Conservation (phyloP, 176 grass and related monocot species). For the Lolium rigidum region DNA sequence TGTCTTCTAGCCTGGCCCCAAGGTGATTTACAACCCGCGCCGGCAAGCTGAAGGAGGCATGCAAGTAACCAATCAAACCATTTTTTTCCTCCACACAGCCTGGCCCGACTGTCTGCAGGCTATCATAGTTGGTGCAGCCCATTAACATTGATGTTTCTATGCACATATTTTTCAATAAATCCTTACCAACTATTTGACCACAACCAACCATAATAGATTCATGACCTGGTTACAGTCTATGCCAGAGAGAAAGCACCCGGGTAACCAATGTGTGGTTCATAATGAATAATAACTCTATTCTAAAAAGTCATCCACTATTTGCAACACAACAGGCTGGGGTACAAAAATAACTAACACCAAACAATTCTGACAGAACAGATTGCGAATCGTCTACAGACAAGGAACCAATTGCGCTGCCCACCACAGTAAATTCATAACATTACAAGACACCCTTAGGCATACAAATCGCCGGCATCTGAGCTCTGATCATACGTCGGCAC, state of each 20-base stretch:
- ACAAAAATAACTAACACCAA: constrained; percentile 31
- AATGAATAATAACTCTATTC: not conserved
- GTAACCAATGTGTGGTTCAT: not conserved
- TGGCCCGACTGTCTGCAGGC: too few species aligned
- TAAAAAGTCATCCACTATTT: constrained; percentile 4
- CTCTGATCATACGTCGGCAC: constrained; percentile 31
- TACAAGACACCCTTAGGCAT: constrained; percentile 15
- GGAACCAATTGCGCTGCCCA: constrained; percentile 11
- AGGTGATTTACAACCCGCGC: too few species aligned
- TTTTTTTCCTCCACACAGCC: too few species aligned
- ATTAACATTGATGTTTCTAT: too few species aligned
- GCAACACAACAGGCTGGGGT: constrained; percentile 18
- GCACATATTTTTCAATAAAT: too few species aligned
- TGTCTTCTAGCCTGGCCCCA: too few species aligned
- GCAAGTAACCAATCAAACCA: too few species aligned
- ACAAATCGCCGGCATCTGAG: constrained; percentile 37
- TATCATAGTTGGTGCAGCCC: too few species aligned
- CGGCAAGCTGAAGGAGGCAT: too few species aligned
- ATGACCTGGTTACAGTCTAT: constrained; percentile 3
- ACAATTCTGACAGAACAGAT: constrained; percentile 27
- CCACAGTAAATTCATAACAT: constrained; percentile 30
- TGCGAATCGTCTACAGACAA: constrained; percentile 33
- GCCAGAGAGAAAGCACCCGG: not conserved
- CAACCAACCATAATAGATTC: not conserved
- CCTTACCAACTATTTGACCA: too few species aligned